Conservation (phyloP, 805 yeast species). For the Metschnikowia vanudenii region DNA sequence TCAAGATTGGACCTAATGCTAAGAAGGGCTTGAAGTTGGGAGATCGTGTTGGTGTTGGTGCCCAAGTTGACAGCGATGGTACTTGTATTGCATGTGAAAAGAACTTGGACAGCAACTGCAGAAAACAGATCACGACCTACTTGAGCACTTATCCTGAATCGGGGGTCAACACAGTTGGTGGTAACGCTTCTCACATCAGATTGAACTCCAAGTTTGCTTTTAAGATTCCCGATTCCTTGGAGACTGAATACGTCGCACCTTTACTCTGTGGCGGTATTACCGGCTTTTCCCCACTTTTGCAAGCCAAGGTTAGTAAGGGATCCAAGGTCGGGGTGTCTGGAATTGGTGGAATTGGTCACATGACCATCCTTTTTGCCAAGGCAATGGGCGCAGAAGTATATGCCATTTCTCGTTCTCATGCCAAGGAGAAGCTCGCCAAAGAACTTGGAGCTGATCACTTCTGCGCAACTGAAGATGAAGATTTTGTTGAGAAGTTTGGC, state of each 20-base stretch:
- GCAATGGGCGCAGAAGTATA: conserved; percentile 64
- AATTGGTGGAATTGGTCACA: conserved; percentile 67
- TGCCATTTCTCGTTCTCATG: conserved; percentile 50
- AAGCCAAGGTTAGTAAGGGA: conserved; percentile 20
- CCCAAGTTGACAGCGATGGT: conserved; percentile 39
- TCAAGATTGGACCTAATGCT: conserved; percentile 20
- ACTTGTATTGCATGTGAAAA: conserved; percentile 15
- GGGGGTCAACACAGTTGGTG: conserved; percentile 18
- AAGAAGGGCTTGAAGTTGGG: conserved; percentile 50
- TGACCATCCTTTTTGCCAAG: conserved; percentile 57
- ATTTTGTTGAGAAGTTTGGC: conserved; percentile 18
- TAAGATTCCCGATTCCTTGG: conserved; percentile 19
- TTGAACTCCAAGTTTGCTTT: conserved; percentile 20
- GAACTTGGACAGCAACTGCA: conserved; percentile 16
- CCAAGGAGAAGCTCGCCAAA: conserved; percentile 51
- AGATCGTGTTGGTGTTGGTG: conserved; percentile 80
- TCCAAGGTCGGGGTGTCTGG: conserved; percentile 59
- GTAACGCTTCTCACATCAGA: conserved; percentile 20
- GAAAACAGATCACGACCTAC: conserved; percentile 16
- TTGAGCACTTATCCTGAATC: conserved; percentile 14
- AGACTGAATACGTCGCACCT: conserved; percentile 19
- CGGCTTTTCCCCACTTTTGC: conserved; percentile 22
- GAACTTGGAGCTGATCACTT: conserved; percentile 53
- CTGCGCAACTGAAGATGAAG: conserved; percentile 22
- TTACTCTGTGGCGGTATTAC: conserved; percentile 25